Conservation (phyloP, 2,329 filamentous ascomycete species). For the Aureobasidium zeae region DNA sequence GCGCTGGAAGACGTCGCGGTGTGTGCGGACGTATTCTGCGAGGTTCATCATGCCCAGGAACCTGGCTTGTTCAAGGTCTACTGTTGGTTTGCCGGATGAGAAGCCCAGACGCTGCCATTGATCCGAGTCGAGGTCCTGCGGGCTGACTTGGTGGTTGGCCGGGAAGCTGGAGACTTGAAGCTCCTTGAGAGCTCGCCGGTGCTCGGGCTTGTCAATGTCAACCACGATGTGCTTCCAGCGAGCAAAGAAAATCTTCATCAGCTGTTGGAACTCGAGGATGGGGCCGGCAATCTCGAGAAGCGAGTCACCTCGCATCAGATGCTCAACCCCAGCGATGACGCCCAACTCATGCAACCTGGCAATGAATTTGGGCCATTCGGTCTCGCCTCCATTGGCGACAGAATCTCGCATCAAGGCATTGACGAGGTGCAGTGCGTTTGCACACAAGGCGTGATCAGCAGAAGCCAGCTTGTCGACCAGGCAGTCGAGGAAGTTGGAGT, state of each 20-base stretch:
- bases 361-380: constrained; percentile 93
- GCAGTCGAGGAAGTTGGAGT: constrained; percentile 90
- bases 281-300: constrained; percentile 85
- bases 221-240: constrained; percentile 74
- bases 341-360: constrained; percentile 88
- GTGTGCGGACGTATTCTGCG: constrained; percentile 83
- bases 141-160: constrained; percentile 7
- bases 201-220: constrained; percentile 78
- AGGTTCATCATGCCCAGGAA: constrained; percentile 97
- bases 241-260: constrained; percentile 72
- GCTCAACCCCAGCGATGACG: constrained; percentile 80
- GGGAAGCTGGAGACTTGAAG: constrained; percentile 32
- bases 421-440: constrained; percentile 88
- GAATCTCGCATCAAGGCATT: constrained; percentile 92
- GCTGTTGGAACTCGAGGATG: constrained; percentile 80
- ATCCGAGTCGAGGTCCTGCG: constrained; percentile 63
- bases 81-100: constrained; percentile 74
- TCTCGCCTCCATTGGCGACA: constrained; percentile 63
- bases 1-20: constrained; percentile 89
- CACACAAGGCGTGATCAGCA: constrained; percentile 89
- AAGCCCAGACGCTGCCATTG: constrained; percentile 94
- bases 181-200: constrained; percentile 79
- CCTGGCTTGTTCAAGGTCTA: constrained; percentile 76
- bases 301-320: constrained; percentile 87
- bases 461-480: constrained; percentile 86